Base-by-base conservation (phyloP, 345 rosid species). In the Linum trigynum region DNA sequence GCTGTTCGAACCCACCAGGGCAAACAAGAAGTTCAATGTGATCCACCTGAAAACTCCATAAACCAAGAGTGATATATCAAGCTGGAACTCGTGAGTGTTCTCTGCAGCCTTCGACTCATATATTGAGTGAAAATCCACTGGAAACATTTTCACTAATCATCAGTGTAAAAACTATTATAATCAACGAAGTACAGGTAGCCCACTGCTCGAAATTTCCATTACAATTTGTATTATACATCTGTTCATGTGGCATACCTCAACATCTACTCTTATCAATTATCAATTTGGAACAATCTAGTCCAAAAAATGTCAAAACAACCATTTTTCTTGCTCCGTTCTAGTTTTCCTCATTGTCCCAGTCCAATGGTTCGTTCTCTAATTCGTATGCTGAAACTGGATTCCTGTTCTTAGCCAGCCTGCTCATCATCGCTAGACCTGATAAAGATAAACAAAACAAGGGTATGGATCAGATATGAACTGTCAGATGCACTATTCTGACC, bases 381-480 rank as follows among this genome's bases (percentile, higher is more conserved):
- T 76, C 72, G 48, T 48, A 61, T 39, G 81, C 87, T 17, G 79
- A 67, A 3, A 65, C 73, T 45, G 82, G 83, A 75, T 78, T 75
- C 79, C 88, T 76, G 72, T 72, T 71, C 36, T 65, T 74, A 8
- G 78, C 84, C 76, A 89, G 65, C 77, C 83, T 76, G 75, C 91
- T 83, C 95, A 92, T 92, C 68, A 78, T 71, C 23, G 86, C 85
- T 23, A 89, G 82, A 77, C 95, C 98, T 92, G 87, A 45, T 72
- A 69, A 41, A 66, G 43, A 37, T 40, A 58, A 71, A 45, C 69
- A 50, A 10, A 57, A 60, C 43, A 35, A 59, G 7, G 39, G 9
- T 40, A 10, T 15, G 23, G 0, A 57, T 14, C 8, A 37, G 56
- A 15, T 41, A 10, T n/a, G n/a, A 11, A 39, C 6, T 15, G 16